Base-by-base conservation (phyloP, 345 rosid genomes). In the Adansonia digitata region DNA sequence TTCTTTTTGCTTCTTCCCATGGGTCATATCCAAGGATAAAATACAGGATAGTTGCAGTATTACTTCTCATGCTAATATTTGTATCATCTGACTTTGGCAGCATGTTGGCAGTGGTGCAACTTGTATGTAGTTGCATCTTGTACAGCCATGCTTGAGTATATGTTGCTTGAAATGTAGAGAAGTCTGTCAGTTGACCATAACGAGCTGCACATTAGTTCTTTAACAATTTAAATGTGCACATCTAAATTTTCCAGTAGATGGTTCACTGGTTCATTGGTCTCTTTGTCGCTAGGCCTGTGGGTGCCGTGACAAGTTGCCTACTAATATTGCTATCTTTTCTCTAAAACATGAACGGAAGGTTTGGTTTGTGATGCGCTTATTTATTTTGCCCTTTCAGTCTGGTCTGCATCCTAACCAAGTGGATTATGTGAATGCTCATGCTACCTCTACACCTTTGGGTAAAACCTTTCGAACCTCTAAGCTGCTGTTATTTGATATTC, bases 391-490 rank as follows among this genome's bases (percentile, higher is more conserved):
- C 31, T 80, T 79, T 81, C 88, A 95, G 97, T 87, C 98, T 49
- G 94, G 93, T 76, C 81, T 95, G 79, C 84, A 74, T 69, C 88
- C 96, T 55, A 77, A 79, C 78, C 93, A 93, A 82, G 94, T 95
- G 71, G 96, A 90, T 81, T 95, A 93, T 71, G 77, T 93, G 62
- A 95, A 95, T 62, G 94, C 99, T 22, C 99, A 95, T 87, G 99
- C 99, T 35, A 95, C 97, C 37, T 95, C 98, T 31, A 95, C 99
- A 20, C 91, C 93, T 68, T 75, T 94, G 73, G 98, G 98, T 94
- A 86, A n/a, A n/a, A n/a, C n/a, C n/a, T n/a, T n/a, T n/a, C n/a
- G n/a, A n/a, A n/a, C n/a, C n/a, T n/a, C n/a, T n/a, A n/a, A 60
- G 27, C 68, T 80, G 20, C 72, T 77, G 67, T 55, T 71, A 52